Conservation (phyloP, 306 rosid genomes). For the Carpinus fangiana region DNA sequence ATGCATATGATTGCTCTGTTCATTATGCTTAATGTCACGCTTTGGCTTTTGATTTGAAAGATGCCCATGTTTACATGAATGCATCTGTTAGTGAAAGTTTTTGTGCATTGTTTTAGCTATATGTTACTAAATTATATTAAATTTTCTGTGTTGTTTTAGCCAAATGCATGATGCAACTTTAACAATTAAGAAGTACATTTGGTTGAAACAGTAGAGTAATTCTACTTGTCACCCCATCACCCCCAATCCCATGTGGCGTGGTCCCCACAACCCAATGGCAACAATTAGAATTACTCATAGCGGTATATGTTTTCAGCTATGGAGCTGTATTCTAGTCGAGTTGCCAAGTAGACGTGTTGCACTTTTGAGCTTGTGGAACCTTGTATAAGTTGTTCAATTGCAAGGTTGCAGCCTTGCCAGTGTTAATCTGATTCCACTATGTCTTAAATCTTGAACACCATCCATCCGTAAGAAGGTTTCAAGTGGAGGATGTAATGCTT, state of each 20-base stretch:
- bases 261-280: too few species aligned
- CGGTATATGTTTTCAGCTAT: neutral
- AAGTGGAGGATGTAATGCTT: neutral
- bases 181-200: neutral
- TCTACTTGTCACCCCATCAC: too few species aligned
- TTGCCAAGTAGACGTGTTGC: neutral
- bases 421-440: neutral
- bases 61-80: neutral
- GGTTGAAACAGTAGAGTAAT: neutral
- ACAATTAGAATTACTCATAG: neutral
- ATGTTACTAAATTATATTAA: neutral
- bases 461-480: neutral
- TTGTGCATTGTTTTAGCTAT: neutral
- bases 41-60: neutral
- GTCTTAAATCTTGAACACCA: neutral
- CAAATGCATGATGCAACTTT: neutral
- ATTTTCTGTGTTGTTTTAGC: neutral
- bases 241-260: too few species aligned
- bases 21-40: neutral
- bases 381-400: neutral
- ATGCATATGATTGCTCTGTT: neutral
- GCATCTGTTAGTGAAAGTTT: neutral
- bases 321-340: neutral
- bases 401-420: neutral
- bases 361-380: neutral